A percentile compares a stretch with the other conserved stretches of the same genome.
Evolutionary conservation across 2,329 filamentous ascomycete genomes (phyloP).

Genomic region (Xylaria sp.): DNA sequence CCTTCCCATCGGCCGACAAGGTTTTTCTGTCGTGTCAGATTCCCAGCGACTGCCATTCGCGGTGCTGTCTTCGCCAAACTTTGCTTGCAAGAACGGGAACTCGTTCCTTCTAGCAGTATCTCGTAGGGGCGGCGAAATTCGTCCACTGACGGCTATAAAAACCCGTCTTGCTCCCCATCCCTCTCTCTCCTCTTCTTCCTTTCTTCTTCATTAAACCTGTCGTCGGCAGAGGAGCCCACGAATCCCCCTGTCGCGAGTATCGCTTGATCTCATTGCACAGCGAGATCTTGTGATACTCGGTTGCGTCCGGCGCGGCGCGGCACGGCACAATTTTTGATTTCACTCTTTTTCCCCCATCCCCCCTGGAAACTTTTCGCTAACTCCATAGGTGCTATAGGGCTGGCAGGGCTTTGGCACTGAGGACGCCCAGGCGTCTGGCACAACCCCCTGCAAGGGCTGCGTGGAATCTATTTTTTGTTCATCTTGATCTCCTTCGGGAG

Average conservation of each 20-base stretch:
- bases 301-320: neutral
- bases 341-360: neutral
- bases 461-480: neutral
- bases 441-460: neutral
- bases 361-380: neutral
- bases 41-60: neutral
- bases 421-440: neutral
- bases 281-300: neutral
- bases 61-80: neutral
- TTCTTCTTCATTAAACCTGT: neutral
- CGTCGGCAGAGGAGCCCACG: neutral
- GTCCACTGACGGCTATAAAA: neutral
- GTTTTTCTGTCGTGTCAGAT: neutral
- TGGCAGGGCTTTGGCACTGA: neutral
- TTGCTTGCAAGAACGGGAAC: neutral
- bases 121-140: neutral
- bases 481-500: neutral
- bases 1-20: neutral
- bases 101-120: constrained; percentile 11
- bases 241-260: neutral
- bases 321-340: neutral
- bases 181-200: neutral
- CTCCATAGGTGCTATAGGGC: neutral
- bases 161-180: neutral
- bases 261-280: neutral